Percentiles rank a stretch among this genome's conserved stretches.
Conservation (phyloP, 2,329 filamentous ascomycete species). For the Exutisphaerella laricina region DNA sequence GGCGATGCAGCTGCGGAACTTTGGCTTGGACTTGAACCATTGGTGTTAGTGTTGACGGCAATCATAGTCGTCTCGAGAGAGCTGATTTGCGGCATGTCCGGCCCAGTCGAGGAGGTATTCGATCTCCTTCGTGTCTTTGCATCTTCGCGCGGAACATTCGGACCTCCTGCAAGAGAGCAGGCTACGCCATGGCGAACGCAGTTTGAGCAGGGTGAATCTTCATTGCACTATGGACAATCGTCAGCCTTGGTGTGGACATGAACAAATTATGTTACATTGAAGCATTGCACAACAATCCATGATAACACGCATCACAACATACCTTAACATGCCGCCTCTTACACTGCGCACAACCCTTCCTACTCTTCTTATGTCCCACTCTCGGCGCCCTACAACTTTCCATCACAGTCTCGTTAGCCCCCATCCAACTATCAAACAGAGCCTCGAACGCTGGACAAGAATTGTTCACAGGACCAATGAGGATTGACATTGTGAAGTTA, state of each 20-base stretch:
- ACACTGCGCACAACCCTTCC: slow-evolving; percentile 31
- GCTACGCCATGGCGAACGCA: slow-evolving; percentile 28
- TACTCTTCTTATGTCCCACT: slow-evolving; percentile 28
- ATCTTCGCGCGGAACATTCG: slow-evolving; percentile 28
- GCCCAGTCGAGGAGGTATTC: slow-evolving; percentile 16
- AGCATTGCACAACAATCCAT: too few relatives aligned
- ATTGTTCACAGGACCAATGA: too few relatives aligned
- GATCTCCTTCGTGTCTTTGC: slow-evolving; percentile 21
- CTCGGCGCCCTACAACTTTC: slow-evolving; percentile 26
- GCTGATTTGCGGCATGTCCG: slow-evolving; percentile 9
- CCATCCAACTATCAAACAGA: neutral
- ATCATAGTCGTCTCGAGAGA: slow-evolving; percentile 13
- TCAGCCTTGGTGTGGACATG: neutral
- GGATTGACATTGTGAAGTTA: too few relatives aligned
- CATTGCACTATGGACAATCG: slow-evolving; percentile 25
- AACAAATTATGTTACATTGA: too few relatives aligned
- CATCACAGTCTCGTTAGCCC: slow-evolving; percentile 11
- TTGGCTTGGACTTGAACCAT: slow-evolving; percentile 1
- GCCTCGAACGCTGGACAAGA: too few relatives aligned
- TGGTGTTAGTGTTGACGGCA: too few relatives aligned
- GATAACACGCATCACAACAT: slow-evolving; percentile 5
- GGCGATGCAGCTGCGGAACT: slow-evolving; percentile 15
- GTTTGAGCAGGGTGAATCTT: slow-evolving; percentile 30
- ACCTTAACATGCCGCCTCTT: slow-evolving; percentile 32
- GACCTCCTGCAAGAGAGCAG: slow-evolving; percentile 31